A percentile compares a stretch with the other conserved stretches of the same genome.
These are phyloP conservation scores for Hippophae rhamnoides DNA, from an alignment of 306 rosid species.

Conservation along the genomic window DNA sequence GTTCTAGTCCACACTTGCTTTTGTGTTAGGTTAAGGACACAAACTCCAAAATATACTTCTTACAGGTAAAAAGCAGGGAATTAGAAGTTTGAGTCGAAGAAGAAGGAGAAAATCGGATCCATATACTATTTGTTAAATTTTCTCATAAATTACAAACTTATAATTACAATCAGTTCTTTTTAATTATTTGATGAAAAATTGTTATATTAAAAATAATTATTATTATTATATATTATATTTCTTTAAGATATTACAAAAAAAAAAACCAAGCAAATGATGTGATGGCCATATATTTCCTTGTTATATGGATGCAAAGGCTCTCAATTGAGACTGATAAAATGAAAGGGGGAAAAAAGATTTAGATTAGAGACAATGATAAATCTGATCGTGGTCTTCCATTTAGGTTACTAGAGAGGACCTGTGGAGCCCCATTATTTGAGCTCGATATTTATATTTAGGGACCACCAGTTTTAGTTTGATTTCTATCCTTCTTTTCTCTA, in stretches of 20 bases:
- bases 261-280: no score
- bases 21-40: slow-evolving; percentile 17
- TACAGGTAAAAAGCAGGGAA: slow-evolving; percentile 15
- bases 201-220: no score
- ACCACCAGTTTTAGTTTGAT: slow-evolving; percentile 17
- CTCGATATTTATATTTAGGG: slow-evolving; percentile 17
- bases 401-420: slow-evolving; percentile 18
- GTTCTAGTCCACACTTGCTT: slow-evolving; percentile 27
- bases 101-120: no score
- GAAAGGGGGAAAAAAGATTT: neutral
- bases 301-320: neutral
- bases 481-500: neutral
- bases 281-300: no score
- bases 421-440: slow-evolving; percentile 28
- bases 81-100: neutral
- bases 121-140: no score
- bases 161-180: no score
- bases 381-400: slow-evolving; percentile 31
- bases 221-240: no score
- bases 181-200: no score
- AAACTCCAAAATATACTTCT: slow-evolving; percentile 26
- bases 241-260: no score
- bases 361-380: neutral
- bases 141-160: no score
- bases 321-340: neutral